Base-by-base conservation (phyloP, 495 filamentous ascomycete genomes). In the Echria macrotheca region DNA sequence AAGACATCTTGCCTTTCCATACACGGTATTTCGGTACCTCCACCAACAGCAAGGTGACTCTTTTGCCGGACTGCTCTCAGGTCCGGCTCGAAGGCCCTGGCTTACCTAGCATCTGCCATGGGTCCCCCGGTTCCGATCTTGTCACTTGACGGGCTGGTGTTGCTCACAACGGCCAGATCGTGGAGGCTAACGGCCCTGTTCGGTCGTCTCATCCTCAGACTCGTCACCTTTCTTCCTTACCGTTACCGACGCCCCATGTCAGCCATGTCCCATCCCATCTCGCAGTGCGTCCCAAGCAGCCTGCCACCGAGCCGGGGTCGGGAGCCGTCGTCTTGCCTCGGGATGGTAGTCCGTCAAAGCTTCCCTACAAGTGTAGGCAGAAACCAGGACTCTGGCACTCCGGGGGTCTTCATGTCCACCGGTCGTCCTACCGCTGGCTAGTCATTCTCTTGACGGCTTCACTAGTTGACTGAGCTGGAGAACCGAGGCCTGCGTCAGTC, bases 11-110 rank as follows among this genome's bases (percentile, higher is more conserved):
- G 29, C 15, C n/a, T 23, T 18, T 33, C 26, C 26, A 32, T 45
- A 33, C 43, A 45, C 33, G 43, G 32, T 29, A 29, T 29, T 45
- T 47, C 44, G 32, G 26, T 47, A 47, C 18, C 43, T 39, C 37
- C 18, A 15, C 44, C 39, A 35, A 22, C 38, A 23, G 4, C 2
- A 14, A 41, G 4, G 38, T 52, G 25, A 18, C 32, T 44, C 38
- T 41, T 41, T 5, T 41, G 35, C 21, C 21, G 22, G 19, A 12
- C 6, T 21, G 18, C 38, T 41, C n/a, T 21, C n/a, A n/a, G n/a
- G n/a, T n/a, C n/a, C n/a, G n/a, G n/a, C n/a, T n/a, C n/a, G n/a
- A n/a, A n/a, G n/a, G n/a, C n/a, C 18, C 38, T 31, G 28, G 28
- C 28, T 6, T 31, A 31, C 38, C 38, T 21, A 41, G 38, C 38